Percentiles rank a stretch among this genome's conserved stretches.
Evolutionary conservation across 768 basidiomycete genomes (phyloP).

Genomic region (Boletus insuetus): DNA sequence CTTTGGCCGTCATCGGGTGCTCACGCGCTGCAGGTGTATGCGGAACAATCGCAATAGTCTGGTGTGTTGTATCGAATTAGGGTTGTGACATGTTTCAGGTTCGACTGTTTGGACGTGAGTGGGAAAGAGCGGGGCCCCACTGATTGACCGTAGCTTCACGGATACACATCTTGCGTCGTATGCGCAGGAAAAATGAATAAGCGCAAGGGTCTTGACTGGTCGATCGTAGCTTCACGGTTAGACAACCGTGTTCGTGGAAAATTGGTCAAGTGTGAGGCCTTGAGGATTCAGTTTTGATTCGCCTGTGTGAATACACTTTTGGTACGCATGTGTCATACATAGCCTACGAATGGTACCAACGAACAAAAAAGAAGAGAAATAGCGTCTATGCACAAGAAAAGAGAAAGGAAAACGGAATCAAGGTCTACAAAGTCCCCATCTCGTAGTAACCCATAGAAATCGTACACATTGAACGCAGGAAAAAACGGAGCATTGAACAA

Average conservation of each 20-base stretch:
- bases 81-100: not conserved
- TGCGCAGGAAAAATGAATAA: too few species aligned
- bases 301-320: not conserved
- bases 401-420: conserved; percentile 5
- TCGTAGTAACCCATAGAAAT: conserved; percentile 2
- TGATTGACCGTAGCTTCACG: not conserved
- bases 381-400: not conserved
- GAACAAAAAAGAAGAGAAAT: not conserved
- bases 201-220: not conserved
- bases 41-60: conserved; percentile 54
- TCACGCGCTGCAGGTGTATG: conserved; percentile 46
- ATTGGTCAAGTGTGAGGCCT: too few species aligned
- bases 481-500: not conserved
- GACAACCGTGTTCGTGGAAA: not conserved
- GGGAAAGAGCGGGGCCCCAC: not conserved
- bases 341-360: not conserved
- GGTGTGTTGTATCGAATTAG: too few species aligned
- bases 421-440: conserved; percentile 17
- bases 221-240: not conserved
- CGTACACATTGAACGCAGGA: not conserved
- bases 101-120: too few species aligned
- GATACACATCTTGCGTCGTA: not conserved
- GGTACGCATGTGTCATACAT: not conserved
- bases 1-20: not conserved
- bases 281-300: too few species aligned